These are phyloP conservation scores for Rutstroemia sp. DNA, from an alignment of 2,329 filamentous ascomycete species.

Conservation along the genomic window DNA sequence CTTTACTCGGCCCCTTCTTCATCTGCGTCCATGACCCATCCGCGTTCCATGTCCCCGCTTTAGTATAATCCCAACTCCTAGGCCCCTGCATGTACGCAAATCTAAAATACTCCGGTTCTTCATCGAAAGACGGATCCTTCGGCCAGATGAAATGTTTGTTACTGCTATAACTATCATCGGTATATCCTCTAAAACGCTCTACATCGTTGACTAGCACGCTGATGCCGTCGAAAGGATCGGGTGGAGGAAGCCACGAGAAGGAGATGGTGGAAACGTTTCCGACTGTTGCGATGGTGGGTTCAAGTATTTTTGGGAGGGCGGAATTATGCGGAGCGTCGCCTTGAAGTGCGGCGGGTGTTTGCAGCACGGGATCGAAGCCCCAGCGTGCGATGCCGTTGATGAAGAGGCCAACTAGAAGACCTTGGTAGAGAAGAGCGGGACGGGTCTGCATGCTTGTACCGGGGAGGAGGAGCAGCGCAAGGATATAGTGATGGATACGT, in stretches of 20 bases:
- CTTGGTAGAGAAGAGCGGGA: constrained; percentile 79
- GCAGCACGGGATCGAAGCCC: constrained; percentile 84
- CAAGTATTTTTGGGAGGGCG: constrained; percentile 47
- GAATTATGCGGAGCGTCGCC: constrained; percentile 59
- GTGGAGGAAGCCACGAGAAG: constrained; percentile 32
- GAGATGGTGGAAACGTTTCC: constrained; percentile 39
- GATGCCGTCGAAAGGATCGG: constrained; percentile 61
- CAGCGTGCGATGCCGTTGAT: constrained; percentile 90
- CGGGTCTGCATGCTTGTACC: constrained; percentile 86
- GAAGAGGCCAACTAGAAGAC: constrained; percentile 81
- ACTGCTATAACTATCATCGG: constrained; percentile 41
- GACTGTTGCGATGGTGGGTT: constrained; percentile 40
- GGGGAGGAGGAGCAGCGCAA: constrained; percentile 77
- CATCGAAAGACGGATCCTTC: constrained; percentile 35
- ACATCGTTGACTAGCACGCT: constrained; percentile 82
- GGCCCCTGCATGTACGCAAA: constrained; percentile 68
- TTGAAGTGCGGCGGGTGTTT: constrained; percentile 68
- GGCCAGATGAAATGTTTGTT: constrained; percentile 52
- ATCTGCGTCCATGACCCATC: constrained; percentile 61
- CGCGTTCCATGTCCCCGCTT: constrained; percentile 61
- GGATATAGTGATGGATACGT: constrained; percentile 91
- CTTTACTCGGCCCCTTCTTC: constrained; percentile 30
- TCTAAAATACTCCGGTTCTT: constrained; percentile 64
- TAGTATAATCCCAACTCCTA: constrained; percentile 62
- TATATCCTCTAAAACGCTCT: constrained; percentile 69